Base-by-base conservation (phyloP, 192 early-diverging fungal species). In the Linnemannia elongata region DNA sequence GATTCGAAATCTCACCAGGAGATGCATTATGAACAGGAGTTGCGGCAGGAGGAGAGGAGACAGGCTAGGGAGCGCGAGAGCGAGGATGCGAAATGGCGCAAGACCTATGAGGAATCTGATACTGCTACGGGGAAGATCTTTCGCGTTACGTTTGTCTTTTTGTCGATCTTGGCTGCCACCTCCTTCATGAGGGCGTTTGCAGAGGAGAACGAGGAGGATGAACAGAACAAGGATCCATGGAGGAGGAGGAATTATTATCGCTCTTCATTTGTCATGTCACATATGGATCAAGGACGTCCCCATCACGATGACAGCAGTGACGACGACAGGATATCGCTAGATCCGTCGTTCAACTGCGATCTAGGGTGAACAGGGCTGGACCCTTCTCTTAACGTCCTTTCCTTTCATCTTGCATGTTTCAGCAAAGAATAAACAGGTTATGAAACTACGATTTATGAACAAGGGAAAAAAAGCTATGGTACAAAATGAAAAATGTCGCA, bases 1-100 rank as follows among this genome's bases (percentile, higher is more conserved):
- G 85, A 87, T 38, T 76, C 85, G 6, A 87, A 87, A 52, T 78
- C 85, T 13, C 85, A 87, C 39, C 85, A 87, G 35, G 79, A 87
- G 52, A 87, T 87, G 85, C 85, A 87, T 54, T 78, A 87, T 24
- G 85, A 81, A 33, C 85, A 87, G 36, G 79, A 87, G 15, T 30
- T 78, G 12, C 39, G 76, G 24, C 75, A 60, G 10, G 85, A 87
- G 63, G 72, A 81, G 39, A 76, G 85, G 33, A 47, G 85, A 30
- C 79, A 77, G 38, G 79, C 39, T 5, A 49, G 85, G n/a, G 69
- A 78, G 55, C 79, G 76, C 18, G 79, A 70, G 15, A 75, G 72
- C 30, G 60, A 44, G 1, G 84, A 80, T 8, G 75, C 66, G 27
- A 22, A 73, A 36, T 47, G 45, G 57, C 54, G 60, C 22, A 42